These are phyloP conservation scores for Zoysia japonica DNA, from an alignment of 176 grass and related monocot genomes.

Conservation along the genomic window DNA sequence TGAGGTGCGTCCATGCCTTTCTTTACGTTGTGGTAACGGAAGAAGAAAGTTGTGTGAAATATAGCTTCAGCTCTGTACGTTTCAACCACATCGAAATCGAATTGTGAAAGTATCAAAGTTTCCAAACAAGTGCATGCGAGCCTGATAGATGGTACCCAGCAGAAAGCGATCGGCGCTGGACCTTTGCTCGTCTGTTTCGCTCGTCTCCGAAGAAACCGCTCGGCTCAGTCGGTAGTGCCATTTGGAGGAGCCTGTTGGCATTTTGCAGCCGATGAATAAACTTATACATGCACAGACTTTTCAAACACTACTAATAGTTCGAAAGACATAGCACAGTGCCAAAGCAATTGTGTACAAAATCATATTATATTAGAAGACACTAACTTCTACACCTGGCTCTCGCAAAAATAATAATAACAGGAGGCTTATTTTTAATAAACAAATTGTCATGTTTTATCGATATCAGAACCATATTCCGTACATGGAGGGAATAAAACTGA, in stretches of 20 bases:
- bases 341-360: not conserved
- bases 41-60: too few species aligned
- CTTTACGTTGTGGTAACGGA: too few species aligned
- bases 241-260: constrained; percentile 21
- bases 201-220: not conserved
- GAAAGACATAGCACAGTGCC: not conserved
- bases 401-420: too few species aligned
- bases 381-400: too few species aligned
- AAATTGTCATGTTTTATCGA: not conserved
- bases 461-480: not conserved
- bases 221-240: not conserved
- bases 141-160: not conserved
- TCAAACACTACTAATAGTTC: not conserved
- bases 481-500: not conserved
- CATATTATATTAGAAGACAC: not conserved
- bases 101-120: too few species aligned
- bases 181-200: not conserved
- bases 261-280: not conserved
- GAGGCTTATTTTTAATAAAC: not conserved
- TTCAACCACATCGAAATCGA: too few species aligned
- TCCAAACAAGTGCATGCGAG: not conserved
- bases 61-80: too few species aligned
- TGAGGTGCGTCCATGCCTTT: too few species aligned
- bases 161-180: constrained; percentile 24
- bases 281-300: not conserved